These are phyloP conservation scores for Pseudovirgaria hyperparasitica DNA, from an alignment of 2,329 filamentous ascomycete species.

Conservation along the genomic window DNA sequence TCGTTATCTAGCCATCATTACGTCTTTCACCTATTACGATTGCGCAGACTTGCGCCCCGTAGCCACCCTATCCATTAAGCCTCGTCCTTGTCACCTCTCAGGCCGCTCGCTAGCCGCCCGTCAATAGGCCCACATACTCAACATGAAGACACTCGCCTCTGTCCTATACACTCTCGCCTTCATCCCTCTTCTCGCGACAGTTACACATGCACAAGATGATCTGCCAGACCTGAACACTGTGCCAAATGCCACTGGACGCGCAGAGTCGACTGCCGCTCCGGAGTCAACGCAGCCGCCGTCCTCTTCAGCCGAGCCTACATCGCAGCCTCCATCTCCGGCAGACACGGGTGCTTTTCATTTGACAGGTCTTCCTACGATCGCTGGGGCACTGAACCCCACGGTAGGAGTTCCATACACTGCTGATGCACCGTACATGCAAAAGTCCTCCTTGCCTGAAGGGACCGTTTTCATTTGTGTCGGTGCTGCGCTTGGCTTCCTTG, in stretches of 20 bases:
- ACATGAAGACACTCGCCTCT: too few species aligned
- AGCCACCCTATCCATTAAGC: too few species aligned
- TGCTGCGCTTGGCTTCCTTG: conserved; percentile 72
- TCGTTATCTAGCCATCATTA: too few species aligned
- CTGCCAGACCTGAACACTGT: conserved; percentile 17
- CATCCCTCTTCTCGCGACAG: conserved; percentile 17
- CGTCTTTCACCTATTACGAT: too few species aligned
- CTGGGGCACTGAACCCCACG: conserved; percentile 49
- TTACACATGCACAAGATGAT: conserved; percentile 17
- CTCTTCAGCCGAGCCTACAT: conserved; percentile 2
- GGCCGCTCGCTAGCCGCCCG: conserved; percentile 11
- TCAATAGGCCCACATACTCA: conserved; percentile 18
- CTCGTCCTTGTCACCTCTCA: too few species aligned
- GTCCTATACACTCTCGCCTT: too few species aligned
- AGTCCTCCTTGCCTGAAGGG: conserved; percentile 73
- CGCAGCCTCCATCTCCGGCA: conserved; percentile 9
- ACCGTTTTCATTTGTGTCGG: conserved; percentile 95
- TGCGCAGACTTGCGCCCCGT: too few species aligned
- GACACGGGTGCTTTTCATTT: conserved; percentile 21
- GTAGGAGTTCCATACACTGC: conserved; percentile 70
- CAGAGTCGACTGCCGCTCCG: conserved; percentile 11
- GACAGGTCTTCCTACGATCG: conserved; percentile 39
- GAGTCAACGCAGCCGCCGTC: conserved; percentile 1
- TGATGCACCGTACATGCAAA: conserved; percentile 84
- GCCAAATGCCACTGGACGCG: conserved; percentile 7